Evolutionary conservation across 192 early-diverging fungal species (phyloP).

Genomic region (Coemansia sp.): DNA sequence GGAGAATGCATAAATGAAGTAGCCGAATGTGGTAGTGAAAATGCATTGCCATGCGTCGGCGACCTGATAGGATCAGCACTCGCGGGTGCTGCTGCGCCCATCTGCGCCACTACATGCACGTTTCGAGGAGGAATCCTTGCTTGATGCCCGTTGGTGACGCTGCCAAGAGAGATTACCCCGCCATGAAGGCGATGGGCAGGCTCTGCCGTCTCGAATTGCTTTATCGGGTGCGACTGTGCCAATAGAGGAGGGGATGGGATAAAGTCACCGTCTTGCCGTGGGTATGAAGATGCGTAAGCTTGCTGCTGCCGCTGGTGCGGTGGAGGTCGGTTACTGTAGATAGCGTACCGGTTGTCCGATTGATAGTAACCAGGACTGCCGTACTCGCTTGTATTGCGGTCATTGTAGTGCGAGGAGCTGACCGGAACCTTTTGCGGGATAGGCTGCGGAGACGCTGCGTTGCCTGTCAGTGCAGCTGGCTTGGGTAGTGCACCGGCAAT

Average conservation of each 20-base stretch:
- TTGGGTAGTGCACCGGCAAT: conserved; percentile 41
- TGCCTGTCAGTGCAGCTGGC: conserved; percentile 12
- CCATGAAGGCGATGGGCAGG: neutral
- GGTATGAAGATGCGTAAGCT: conserved; percentile 13
- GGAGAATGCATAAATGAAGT: conserved; percentile 53
- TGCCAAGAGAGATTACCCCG: neutral
- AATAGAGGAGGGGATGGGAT: neutral
- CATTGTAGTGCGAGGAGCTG: conserved; percentile 16
- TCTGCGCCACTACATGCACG: conserved; percentile 44
- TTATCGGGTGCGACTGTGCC: conserved; percentile 3
- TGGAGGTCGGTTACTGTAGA: conserved; percentile 23
- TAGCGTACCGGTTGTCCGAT: conserved; percentile 10
- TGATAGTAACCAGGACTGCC: conserved; percentile 17
- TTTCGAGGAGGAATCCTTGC: conserved; percentile 11
- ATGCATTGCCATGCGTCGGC: conserved; percentile 12
- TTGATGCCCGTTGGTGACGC: neutral
- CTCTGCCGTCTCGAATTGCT: neutral
- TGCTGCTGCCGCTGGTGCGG: conserved; percentile 18
- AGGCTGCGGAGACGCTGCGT: conserved; percentile 23
- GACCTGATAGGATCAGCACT: conserved; percentile 23
- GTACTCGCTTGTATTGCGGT: neutral
- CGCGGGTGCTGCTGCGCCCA: neutral
- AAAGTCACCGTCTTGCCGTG: neutral
- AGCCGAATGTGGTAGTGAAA: conserved; percentile 28
- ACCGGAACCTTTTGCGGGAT: conserved; percentile 27